A percentile compares a stretch with the other conserved stretches of the same genome.
Evolutionary conservation across 2,329 filamentous ascomycete species (phyloP).

Genomic region (Didymosphaeria variabile): DNA sequence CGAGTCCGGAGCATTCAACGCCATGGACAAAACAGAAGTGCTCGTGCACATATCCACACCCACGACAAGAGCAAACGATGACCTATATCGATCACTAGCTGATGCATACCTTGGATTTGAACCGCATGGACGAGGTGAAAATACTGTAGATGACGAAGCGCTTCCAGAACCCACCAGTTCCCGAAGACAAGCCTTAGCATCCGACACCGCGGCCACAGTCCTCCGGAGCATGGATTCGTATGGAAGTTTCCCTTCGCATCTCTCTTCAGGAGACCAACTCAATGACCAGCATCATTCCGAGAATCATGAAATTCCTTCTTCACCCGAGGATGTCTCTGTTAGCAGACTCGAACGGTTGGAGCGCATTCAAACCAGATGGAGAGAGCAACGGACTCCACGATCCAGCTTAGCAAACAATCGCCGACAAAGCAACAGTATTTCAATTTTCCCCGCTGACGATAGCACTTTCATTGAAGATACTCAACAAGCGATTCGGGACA

Average conservation of each 20-base stretch:
- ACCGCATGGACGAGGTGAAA: conserved; percentile 11
- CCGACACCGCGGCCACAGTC: conserved; percentile 12
- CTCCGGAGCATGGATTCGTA: conserved; percentile 41
- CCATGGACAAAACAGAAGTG: conserved; percentile 46
- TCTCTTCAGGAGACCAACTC: conserved; percentile 22
- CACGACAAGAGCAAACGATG: conserved; percentile 53
- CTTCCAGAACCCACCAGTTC: not conserved
- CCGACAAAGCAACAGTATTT: not conserved
- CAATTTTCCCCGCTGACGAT: conserved; percentile 17
- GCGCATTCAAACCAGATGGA: conserved; percentile 36
- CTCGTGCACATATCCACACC: conserved; percentile 58
- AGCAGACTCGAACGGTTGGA: conserved; percentile 41
- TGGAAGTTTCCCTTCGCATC: conserved; percentile 44
- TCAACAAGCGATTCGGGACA: conserved; percentile 50
- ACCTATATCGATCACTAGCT: conserved; percentile 51
- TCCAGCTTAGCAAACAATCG: conserved; percentile 14
- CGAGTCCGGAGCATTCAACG: conserved; percentile 8
- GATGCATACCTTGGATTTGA: conserved; percentile 53
- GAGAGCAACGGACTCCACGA: conserved; percentile 22
- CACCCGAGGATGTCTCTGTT: conserved; percentile 19
- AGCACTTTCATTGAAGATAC: conserved; percentile 53
- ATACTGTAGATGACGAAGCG: not conserved
- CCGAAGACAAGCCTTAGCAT: not conserved
- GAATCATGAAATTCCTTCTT: not conserved
- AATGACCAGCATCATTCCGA: conserved; percentile 8